phyloP scores from a whole-genome alignment of 106 monocot genomes.

The Acorus calamus region DNA sequence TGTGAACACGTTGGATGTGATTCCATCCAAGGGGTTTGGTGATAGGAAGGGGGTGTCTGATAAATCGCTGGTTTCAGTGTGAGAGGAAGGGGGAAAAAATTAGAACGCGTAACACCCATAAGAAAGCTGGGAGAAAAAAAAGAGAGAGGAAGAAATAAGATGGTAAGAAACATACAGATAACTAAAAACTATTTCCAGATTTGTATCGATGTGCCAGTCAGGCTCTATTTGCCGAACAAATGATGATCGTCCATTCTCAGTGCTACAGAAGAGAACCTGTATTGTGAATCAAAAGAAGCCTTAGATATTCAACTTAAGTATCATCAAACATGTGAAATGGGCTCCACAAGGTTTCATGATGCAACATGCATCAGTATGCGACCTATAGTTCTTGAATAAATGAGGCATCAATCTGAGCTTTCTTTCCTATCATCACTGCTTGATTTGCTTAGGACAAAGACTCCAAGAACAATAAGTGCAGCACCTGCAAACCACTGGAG shows the following conservation, averaged over 20 bases:
- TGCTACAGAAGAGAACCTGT: too few relatives aligned
- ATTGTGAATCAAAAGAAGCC: too few relatives aligned
- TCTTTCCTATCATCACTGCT: slow-evolving; percentile 32
- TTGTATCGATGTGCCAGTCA: too few relatives aligned
- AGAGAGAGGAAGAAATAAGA: not conserved
- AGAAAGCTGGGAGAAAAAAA: not conserved
- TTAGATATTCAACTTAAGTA: too few relatives aligned
- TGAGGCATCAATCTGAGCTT: not conserved
- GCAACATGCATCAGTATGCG: too few relatives aligned
- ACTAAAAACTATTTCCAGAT: slow-evolving; percentile 30
- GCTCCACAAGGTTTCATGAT: too few relatives aligned
- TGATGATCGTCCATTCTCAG: too few relatives aligned
- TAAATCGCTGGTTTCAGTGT: slow-evolving; percentile 38
- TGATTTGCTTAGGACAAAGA: slow-evolving; percentile 71
- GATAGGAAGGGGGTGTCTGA: slow-evolving; percentile 46
- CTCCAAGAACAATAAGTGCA: slow-evolving; percentile 51
- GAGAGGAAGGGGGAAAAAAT: too few relatives aligned
- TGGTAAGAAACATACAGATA: slow-evolving; percentile 31
- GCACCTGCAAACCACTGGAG: slow-evolving; percentile 85
- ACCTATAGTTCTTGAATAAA: too few relatives aligned
- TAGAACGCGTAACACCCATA: too few relatives aligned
- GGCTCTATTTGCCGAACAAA: too few relatives aligned
- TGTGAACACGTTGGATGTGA: slow-evolving; percentile 48
- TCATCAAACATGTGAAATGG: too few relatives aligned
- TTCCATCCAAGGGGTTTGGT: slow-evolving; percentile 25